Evolutionary conservation across 2,329 filamentous ascomycete species (phyloP).

Genomic region (Fusarium proliferatum): DNA sequence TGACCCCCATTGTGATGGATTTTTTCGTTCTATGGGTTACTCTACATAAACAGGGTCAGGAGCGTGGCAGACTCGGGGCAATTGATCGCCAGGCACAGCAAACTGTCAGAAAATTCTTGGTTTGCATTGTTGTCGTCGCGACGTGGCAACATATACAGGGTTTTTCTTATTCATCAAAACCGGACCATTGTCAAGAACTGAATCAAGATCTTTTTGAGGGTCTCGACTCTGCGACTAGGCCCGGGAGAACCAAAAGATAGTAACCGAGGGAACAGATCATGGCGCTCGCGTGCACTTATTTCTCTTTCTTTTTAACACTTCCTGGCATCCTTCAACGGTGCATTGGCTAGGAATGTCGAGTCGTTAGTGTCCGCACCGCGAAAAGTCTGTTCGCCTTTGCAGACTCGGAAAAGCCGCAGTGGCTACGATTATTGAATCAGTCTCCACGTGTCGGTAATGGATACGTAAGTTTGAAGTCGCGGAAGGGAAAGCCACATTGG

Average conservation of each 20-base stretch:
- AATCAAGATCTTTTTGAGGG: conserved; percentile 18
- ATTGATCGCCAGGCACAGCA: conserved; percentile 39
- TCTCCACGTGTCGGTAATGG: conserved; percentile 31
- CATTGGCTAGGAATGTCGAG: conserved; percentile 14
- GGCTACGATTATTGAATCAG: conserved; percentile 23
- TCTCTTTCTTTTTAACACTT: conserved; percentile 2
- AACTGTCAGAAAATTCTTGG: conserved; percentile 24
- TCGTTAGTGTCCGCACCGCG: conserved; percentile 22
- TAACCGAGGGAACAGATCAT: not conserved
- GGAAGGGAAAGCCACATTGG: conserved; percentile 21
- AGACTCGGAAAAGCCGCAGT: conserved; percentile 23
- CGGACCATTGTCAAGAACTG: conserved; percentile 5
- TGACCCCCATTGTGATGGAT: conserved; percentile 31
- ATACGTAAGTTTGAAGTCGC: conserved; percentile 2
- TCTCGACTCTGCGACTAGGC: not conserved
- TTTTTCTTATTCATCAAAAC: conserved; percentile 2
- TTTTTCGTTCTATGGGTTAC: conserved; percentile 1
- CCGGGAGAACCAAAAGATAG: not conserved
- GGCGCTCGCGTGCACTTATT: conserved; percentile 28
- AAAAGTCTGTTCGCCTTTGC: conserved; percentile 30
- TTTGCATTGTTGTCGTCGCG: conserved; percentile 25
- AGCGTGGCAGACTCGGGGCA: conserved; percentile 13
- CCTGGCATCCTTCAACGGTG: conserved; percentile 10
- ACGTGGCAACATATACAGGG: conserved; percentile 27
- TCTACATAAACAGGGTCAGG: conserved; percentile 1